Conservation (phyloP, 257 asterid species). For the Fraxinus anomala region DNA sequence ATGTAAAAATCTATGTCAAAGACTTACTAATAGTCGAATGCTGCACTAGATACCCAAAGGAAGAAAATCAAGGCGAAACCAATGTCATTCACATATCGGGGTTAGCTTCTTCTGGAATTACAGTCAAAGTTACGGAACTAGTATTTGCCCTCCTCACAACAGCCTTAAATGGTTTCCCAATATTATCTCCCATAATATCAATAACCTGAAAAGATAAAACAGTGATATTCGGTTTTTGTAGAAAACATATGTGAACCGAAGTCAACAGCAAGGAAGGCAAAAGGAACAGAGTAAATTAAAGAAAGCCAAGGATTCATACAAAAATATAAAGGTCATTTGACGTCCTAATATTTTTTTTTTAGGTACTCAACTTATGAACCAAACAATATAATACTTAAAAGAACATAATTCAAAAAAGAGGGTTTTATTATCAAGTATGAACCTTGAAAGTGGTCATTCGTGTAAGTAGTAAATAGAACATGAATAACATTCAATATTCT, state of each 20-base stretch:
- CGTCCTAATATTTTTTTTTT: background rate
- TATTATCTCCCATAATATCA: constrained; percentile 68
- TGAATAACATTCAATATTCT: background rate
- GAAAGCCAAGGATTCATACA: background rate
- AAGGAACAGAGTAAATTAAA: background rate
- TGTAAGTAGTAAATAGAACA: background rate
- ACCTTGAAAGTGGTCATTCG: background rate
- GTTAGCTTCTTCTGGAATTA: constrained; percentile 80
- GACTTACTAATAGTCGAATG: background rate
- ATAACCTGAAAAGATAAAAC: constrained; percentile 42
- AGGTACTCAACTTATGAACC: background rate
- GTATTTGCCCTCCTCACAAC: constrained; percentile 66
- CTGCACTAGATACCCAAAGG: background rate
- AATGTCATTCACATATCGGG: constrained; percentile 56
- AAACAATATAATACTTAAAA: background rate
- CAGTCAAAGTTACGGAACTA: constrained; percentile 54
- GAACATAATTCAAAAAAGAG: background rate
- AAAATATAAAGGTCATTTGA: background rate
- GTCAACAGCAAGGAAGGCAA: background rate
- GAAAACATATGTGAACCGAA: background rate
- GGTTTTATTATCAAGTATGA: background rate
- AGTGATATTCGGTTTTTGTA: background rate
- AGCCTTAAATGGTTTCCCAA: constrained; percentile 64
- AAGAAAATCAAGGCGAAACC: background rate
- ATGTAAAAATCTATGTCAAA: background rate